phyloP scores from a whole-genome alignment of 306 rosid genomes.

The Medicago lupulina region DNA sequence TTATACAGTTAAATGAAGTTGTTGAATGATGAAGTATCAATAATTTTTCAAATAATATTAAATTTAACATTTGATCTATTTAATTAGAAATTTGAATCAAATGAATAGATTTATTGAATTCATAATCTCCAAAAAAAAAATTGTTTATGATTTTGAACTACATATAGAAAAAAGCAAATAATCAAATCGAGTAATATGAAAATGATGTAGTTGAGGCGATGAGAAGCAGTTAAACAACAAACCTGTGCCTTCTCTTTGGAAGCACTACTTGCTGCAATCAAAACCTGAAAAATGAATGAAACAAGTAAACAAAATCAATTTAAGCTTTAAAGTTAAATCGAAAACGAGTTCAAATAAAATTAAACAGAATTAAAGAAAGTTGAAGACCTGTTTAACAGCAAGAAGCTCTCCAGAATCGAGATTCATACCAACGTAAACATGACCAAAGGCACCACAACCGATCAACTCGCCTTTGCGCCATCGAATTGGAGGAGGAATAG shows the following conservation, averaged over 20 bases:
- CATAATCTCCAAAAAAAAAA: neutral
- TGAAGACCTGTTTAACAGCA: conserved; percentile 86
- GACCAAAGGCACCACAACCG: conserved; percentile 98
- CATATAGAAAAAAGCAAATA: neutral
- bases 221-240: conserved; percentile 19
- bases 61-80: neutral
- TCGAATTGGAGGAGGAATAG: conserved; percentile 73
- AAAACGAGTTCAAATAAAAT: no score
- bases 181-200: conserved; percentile 15
- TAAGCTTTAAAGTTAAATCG: neutral
- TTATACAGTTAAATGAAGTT: neutral
- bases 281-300: conserved; percentile 64
- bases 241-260: conserved; percentile 99
- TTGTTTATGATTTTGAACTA: no score
- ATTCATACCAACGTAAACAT: conserved; percentile 99
- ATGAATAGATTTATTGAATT: neutral
- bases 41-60: neutral
- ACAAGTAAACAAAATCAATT: conserved; percentile 33
- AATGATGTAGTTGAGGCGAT: conserved; percentile 20
- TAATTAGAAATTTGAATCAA: neutral
- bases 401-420: conserved; percentile 99
- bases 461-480: conserved; percentile 99
- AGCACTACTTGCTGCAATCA: conserved; percentile 76
- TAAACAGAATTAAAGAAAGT: no score
- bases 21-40: neutral